phyloP scores from a whole-genome alignment of 2,329 filamentous ascomycete species.

The Xylariaceae sp. region DNA sequence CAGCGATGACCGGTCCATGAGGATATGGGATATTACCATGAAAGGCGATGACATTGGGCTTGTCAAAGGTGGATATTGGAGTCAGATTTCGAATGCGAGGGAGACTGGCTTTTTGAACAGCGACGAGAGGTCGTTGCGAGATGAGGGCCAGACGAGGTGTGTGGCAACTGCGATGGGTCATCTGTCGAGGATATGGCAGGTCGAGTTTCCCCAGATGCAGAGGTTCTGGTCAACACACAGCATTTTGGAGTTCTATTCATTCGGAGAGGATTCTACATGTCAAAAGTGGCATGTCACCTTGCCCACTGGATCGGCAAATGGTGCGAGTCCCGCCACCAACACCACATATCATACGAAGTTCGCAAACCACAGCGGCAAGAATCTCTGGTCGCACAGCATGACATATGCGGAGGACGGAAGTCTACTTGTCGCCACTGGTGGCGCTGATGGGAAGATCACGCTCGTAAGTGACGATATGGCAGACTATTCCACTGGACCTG shows the following conservation, averaged over 20 bases:
- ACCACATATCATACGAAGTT: constrained; percentile 53
- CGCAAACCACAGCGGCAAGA: constrained; percentile 75
- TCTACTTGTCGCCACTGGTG: constrained; percentile 64
- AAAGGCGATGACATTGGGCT: constrained; percentile 27
- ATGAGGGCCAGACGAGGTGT: constrained; percentile 32
- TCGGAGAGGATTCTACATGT: constrained; percentile 78
- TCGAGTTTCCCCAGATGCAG: constrained; percentile 55
- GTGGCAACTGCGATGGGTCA: constrained; percentile 81
- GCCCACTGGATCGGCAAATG: background rate
- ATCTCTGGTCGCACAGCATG: constrained; percentile 73
- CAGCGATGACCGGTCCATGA: constrained; percentile 88
- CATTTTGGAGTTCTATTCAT: constrained; percentile 60
- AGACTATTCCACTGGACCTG: too few species aligned
- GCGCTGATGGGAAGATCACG: constrained; percentile 71
- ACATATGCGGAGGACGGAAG: constrained; percentile 25
- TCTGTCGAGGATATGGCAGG: constrained; percentile 82
- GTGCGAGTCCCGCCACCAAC: constrained; percentile 13
- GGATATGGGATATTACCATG: constrained; percentile 78
- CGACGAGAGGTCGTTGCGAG: constrained; percentile 18
- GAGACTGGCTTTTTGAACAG: constrained; percentile 61
- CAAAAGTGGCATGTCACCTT: constrained; percentile 64
- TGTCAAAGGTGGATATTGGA: constrained; percentile 20
- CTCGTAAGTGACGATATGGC: constrained; percentile 29
- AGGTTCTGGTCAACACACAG: constrained; percentile 11
- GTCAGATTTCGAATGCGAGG: constrained; percentile 32